These are phyloP conservation scores for Fusarium subtropicale DNA, from an alignment of 2,329 filamentous ascomycete genomes.

Conservation along the genomic window DNA sequence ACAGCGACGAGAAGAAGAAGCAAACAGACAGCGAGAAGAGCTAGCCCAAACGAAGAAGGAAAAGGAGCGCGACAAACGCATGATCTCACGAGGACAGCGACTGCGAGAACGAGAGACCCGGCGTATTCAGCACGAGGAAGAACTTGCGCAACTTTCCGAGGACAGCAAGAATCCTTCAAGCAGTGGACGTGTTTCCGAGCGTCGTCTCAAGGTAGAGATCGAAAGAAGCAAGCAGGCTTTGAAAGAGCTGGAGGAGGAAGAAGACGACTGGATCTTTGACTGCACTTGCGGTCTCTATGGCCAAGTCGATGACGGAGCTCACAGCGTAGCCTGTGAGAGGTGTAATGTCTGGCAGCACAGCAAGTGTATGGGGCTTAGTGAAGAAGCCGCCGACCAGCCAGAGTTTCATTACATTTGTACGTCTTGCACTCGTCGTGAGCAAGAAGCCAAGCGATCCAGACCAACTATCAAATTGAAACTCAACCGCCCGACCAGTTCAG, in stretches of 20 bases:
- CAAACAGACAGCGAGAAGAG: constrained; percentile 74
- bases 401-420: constrained; percentile 90
- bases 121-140: constrained; percentile 85
- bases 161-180: constrained; percentile 72
- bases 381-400: constrained; percentile 82
- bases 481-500: constrained; percentile 36
- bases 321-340: constrained; percentile 91
- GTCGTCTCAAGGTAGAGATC: constrained; percentile 84
- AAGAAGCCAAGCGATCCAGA: constrained; percentile 68
- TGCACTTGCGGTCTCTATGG: constrained; percentile 92
- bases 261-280: constrained; percentile 94
- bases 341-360: constrained; percentile 99
- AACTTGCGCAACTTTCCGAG: constrained; percentile 82
- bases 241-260: constrained; percentile 76
- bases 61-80: constrained; percentile 79
- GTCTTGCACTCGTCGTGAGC: constrained; percentile 77
- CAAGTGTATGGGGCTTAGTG: constrained; percentile 84
- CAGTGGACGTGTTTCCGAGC: constrained; percentile 76
- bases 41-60: constrained; percentile 69
- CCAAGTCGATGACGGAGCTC: constrained; percentile 92
- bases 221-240: constrained; percentile 82
- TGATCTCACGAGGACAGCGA: constrained; percentile 86
- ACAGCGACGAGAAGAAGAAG: constrained; percentile 63
- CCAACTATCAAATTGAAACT: constrained; percentile 67
- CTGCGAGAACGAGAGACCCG: constrained; percentile 87